Evolutionary conservation across 768 basidiomycete genomes (phyloP), one percentile per base, ranked within the genome.

Genomic region (Lyophyllum decastes): DNA sequence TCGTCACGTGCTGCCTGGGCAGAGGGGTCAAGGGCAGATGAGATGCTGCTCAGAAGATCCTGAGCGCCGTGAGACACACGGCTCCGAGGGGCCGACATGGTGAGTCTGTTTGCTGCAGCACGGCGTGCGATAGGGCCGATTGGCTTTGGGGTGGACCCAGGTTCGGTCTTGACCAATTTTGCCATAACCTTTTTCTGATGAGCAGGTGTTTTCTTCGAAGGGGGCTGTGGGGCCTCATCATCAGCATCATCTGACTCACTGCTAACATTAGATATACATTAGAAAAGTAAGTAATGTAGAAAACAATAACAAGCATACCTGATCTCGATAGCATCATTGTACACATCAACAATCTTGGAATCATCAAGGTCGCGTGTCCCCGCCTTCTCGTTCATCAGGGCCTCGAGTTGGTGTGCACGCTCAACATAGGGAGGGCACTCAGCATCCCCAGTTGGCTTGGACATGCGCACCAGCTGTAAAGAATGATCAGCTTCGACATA

Each of bases 381-480:
- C 19, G 57, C 54, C 16, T 50, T 51, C 50, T 64, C 60, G 26
- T 64, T 59, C 16, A 64, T 64, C 16, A 55, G 34, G 34, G 52
- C 49, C 26, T 64, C 54, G 22, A 64, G 56, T 12, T 44, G 5
- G 24, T 59, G 61, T 2, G 60, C 60, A n/a, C 53, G 43, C 35
- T 38, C 14, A 14, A 64, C 51, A 52, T 48, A 17, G 7, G 57
- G 60, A 6, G 63, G 63, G 41, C 43, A 54, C 8, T 61, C 45
- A 2, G 61, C 68, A 61, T 57, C 57, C 16, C 73, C 70, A 3
- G 67, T 74, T n/a, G 72, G 71, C 61, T 72, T 73, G 7, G 56
- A 63, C 2, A 59, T 66, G 27, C 58, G 67, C 9, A 70, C 55
- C 7, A 71, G 47, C 58, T 62, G 54, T 10, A 33, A 53, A 25